Conservation (phyloP, 768 basidiomycete genomes). For the Russula ochroleuca region DNA sequence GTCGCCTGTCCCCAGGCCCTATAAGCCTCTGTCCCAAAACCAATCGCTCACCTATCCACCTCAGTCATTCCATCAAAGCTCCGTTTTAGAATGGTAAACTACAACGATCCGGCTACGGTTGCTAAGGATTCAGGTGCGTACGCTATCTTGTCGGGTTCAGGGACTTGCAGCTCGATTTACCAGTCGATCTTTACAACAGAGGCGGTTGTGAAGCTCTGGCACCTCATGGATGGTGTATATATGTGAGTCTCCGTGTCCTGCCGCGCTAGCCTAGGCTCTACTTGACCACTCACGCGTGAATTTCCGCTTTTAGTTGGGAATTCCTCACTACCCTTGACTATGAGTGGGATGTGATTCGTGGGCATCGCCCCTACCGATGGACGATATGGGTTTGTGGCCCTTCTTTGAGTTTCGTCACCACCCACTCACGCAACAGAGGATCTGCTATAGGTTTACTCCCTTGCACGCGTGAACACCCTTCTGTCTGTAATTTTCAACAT, state of each 20-base stretch:
- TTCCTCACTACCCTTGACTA: slow-evolving; percentile 1
- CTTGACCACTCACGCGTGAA: neutral
- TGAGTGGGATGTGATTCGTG: neutral
- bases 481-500: neutral
- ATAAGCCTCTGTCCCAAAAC: too few relatives aligned
- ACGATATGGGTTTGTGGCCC: slow-evolving; percentile 9
- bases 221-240: neutral
- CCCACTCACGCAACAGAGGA: too few relatives aligned
- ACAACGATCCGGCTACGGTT: neutral
- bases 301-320: neutral
- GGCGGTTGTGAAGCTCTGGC: slow-evolving; percentile 4
- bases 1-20: too few relatives aligned
- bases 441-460: slow-evolving; percentile 7
- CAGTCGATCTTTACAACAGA: neutral
- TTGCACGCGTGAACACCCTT: slow-evolving; percentile 11
- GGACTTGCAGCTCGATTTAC: neutral
- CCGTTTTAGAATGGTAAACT: slow-evolving; percentile 2
- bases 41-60: neutral
- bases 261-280: neutral
- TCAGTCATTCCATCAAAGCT: neutral
- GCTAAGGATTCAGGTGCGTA: neutral
- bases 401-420: neutral
- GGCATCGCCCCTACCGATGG: neutral
- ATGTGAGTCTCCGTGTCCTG: neutral
- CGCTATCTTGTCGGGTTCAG: neutral